Conservation (phyloP, 2,329 filamentous ascomycete genomes). For the Beauveria rudraprayagi region DNA sequence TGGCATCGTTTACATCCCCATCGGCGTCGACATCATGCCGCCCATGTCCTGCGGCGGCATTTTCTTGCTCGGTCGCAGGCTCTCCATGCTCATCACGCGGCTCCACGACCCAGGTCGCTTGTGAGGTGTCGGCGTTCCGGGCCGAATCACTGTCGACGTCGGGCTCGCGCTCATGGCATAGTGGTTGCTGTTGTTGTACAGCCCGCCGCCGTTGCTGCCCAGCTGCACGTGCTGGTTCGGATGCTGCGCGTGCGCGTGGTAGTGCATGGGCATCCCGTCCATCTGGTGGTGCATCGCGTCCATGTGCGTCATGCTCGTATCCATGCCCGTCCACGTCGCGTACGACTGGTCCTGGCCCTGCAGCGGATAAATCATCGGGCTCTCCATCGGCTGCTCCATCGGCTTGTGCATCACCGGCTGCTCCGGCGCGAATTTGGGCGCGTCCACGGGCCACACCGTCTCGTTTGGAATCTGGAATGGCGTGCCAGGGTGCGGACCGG, state of each 20-base stretch:
- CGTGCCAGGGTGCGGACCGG: slow-evolving; percentile 33
- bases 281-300: slow-evolving; percentile 6
- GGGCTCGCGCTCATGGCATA: slow-evolving; percentile 18
- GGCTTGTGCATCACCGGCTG: slow-evolving; percentile 22
- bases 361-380: slow-evolving; percentile 13
- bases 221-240: neutral
- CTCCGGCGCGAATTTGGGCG: slow-evolving; percentile 32
- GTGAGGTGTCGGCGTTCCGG: slow-evolving; percentile 30
- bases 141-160: slow-evolving; percentile 21
- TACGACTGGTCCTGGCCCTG: slow-evolving; percentile 9
- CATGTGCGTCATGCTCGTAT: slow-evolving; percentile 4
- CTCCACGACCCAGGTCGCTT: slow-evolving; percentile 33
- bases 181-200: slow-evolving; percentile 4
- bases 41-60: slow-evolving; percentile 24
- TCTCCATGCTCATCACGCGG: slow-evolving; percentile 30
- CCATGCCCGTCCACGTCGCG: slow-evolving; percentile 7
- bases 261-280: slow-evolving; percentile 9
- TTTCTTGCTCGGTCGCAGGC: slow-evolving; percentile 27
- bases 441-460: slow-evolving; percentile 26
- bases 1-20: slow-evolving; percentile 18
- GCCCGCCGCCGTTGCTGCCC: neutral
- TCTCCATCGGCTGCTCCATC: slow-evolving; percentile 18
- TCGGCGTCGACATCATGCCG: slow-evolving; percentile 16
- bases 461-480: slow-evolving; percentile 33
- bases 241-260: slow-evolving; percentile 9